Conservation (phyloP, 139 green algal species). For the Nannochloris sp. region DNA sequence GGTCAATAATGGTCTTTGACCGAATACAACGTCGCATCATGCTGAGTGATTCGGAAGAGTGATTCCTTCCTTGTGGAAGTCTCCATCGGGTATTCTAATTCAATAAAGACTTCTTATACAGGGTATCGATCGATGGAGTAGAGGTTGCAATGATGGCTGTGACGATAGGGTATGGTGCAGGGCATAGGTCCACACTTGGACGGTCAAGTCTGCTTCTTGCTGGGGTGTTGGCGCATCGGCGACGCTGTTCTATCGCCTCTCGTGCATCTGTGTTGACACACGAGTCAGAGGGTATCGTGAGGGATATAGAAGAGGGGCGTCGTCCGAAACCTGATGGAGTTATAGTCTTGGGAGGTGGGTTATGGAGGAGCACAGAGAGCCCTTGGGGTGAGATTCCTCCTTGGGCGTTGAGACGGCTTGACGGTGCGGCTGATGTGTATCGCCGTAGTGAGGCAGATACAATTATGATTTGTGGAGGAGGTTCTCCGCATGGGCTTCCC, state of each 20-base stretch:
- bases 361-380: slow-evolving; percentile 7
- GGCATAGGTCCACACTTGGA: not conserved
- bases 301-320: no score
- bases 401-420: slow-evolving; percentile 39
- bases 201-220: not conserved
- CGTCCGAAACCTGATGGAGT: slow-evolving; percentile 12
- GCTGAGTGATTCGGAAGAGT: no score
- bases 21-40: no score
- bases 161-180: not conserved
- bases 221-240: not conserved
- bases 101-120: no score
- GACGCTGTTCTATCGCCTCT: not conserved
- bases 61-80: not conserved
- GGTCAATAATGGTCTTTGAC: no score
- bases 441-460: not conserved
- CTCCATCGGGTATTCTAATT: not conserved
- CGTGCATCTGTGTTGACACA: no score
- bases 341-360: slow-evolving; percentile 36
- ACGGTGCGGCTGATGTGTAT: slow-evolving; percentile 23
- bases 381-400: slow-evolving; percentile 33
- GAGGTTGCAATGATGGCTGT: not conserved
- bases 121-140: not conserved
- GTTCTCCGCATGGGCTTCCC: slow-evolving; percentile 74
- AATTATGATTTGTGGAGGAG: slow-evolving; percentile 46
- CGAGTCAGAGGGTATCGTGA: no score